phyloP scores from a whole-genome alignment of 2,329 filamentous ascomycete genomes.

The Pyrenophora teres region DNA sequence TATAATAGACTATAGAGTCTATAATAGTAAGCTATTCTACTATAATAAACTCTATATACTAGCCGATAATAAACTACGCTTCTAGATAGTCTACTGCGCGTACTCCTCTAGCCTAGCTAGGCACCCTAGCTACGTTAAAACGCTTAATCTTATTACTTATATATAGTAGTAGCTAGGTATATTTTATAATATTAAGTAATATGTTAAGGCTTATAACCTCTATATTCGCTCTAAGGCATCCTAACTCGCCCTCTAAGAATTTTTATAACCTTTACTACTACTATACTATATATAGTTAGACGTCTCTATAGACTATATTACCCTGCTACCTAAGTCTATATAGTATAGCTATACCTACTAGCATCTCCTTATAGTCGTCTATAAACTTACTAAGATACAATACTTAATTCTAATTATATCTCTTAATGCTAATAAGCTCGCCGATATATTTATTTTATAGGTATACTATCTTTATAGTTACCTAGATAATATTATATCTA shows the following conservation, averaged over 20 bases:
- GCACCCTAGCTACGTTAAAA: not conserved
- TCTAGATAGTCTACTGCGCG: not conserved
- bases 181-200: not conserved
- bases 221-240: not conserved
- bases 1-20: too few species aligned
- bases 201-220: not conserved
- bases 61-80: not conserved
- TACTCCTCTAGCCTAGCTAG: too few species aligned
- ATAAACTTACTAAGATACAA: not conserved
- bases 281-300: not conserved
- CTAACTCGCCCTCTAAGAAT: not conserved
- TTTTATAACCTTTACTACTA: constrained; percentile 2
- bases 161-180: not conserved
- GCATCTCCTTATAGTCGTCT: not conserved
- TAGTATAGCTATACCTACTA: not conserved
- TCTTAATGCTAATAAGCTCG: too few species aligned
- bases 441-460: too few species aligned
- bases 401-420: too few species aligned
- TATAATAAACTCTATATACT: not conserved
- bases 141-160: not conserved
- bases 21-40: not conserved
- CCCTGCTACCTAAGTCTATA: not conserved
- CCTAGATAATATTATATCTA: too few species aligned
- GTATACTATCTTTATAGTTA: too few species aligned
- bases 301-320: constrained; percentile 1